Evolutionary conservation across 352 stramenopile species (phyloP).

Genomic region (Phytopythium helicoides): DNA sequence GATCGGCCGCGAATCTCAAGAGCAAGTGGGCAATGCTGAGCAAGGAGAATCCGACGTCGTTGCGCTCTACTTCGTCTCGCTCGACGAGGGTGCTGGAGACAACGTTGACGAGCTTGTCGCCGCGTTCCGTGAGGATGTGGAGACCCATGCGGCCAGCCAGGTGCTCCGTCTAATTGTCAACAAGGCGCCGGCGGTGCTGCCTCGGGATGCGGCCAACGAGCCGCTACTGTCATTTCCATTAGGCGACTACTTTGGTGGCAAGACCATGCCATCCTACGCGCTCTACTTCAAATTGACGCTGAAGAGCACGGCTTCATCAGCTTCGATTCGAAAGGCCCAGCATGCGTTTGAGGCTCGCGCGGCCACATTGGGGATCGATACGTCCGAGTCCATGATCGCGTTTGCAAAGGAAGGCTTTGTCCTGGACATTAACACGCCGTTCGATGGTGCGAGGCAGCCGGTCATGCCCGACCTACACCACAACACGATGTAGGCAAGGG

Average conservation of each 20-base stretch:
- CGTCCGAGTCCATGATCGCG: conserved; percentile 10
- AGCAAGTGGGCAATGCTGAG: background rate
- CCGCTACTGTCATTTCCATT: background rate
- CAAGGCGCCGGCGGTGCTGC: background rate
- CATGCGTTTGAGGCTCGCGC: conserved; percentile 6
- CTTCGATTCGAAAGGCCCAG: conserved; percentile 9
- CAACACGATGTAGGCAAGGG: too few species aligned
- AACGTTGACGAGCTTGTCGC: background rate
- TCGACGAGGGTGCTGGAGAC: background rate
- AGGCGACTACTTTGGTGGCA: conserved; percentile 4
- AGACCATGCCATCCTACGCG: background rate
- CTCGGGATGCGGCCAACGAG: background rate
- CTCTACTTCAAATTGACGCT: conserved; percentile 4
- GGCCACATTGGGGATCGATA: conserved; percentile 3
- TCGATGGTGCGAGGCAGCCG: conserved; percentile 1
- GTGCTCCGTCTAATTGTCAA: background rate
- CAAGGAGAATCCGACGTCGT: background rate
- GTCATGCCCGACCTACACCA: background rate
- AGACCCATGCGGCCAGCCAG: background rate
- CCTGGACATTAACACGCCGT: background rate
- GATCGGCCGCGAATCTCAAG: conserved; percentile 7
- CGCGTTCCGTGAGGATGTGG: conserved; percentile 2
- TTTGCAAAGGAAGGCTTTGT: conserved; percentile 12
- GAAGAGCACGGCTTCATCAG: conserved; percentile 2
- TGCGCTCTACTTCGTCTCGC: conserved; percentile 9